Base-by-base conservation (phyloP, 2,329 filamentous ascomycete species). In the Aspergillus sp. region DNA sequence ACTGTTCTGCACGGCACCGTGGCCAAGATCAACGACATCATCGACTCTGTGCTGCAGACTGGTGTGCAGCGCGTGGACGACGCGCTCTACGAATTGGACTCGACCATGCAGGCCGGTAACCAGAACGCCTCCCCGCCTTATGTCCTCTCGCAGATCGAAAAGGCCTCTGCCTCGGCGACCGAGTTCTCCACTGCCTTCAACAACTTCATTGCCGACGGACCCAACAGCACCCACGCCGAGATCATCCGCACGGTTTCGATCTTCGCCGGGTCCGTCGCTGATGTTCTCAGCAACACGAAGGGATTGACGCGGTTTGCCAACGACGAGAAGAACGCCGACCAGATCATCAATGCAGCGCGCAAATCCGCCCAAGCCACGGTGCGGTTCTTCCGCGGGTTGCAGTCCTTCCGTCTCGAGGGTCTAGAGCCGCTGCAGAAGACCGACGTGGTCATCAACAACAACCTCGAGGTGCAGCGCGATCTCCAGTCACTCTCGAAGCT, bases 161-260 rank as follows among this genome's bases (percentile, higher is more conserved):
- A 97, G 77, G 92, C 94, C 0, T 94, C 92, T 7, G 85, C 91
- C 9, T 95, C 86, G 59, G 90, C 94, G 11, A 97, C 95, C 73
- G 94, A 99, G 69, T 99, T 99, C 73, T 94, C 93, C 1, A 97
- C 93, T 0, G 87, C 94, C 0, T 99, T 97, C 80, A 99, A 96
- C 78, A 95, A 95, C 73, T 97, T 95, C 72, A 95, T 99, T 64
- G 94, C 93, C 7, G 94, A 99, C 67, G 94, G 94, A 0, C 92
- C 93, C 4, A 95, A 92, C 71, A 90, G 89, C 68, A 86, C 86
- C 9, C 90, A 96, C 65, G 84, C 88, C 2, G 92, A 96, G 54
- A 88, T 99, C 55, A 97, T 97, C 72, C 91, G 91, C 68, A 90
- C 90, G 0, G 89, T 96, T 63, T 94, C 90, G 65, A 83, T 91